phyloP scores from a whole-genome alignment of 768 basidiomycete genomes.

The Leccinum subgranulosum region DNA sequence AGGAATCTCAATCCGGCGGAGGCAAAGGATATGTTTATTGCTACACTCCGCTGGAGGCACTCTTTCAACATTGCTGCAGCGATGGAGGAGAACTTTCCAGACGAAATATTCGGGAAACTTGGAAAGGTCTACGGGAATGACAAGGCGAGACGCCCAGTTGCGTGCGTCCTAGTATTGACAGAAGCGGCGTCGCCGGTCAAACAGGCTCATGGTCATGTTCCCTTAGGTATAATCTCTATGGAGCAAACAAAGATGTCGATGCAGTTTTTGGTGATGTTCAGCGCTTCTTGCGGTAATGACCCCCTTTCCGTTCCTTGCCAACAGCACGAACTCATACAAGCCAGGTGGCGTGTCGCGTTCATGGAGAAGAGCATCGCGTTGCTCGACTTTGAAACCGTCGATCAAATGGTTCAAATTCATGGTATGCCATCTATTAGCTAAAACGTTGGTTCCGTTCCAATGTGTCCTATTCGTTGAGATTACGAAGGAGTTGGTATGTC shows the following conservation, averaged over 20 bases:
- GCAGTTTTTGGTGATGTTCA: conserved; percentile 75
- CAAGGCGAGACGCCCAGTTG: conserved; percentile 65
- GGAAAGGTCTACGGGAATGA: conserved; percentile 69
- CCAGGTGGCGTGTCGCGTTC: conserved; percentile 74
- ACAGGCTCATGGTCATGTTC: not conserved
- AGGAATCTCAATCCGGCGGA: conserved; percentile 53
- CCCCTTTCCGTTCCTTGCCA: not conserved
- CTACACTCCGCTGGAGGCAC: conserved; percentile 69
- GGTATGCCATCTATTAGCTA: conserved; percentile 36
- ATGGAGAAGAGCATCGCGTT: conserved; percentile 65
- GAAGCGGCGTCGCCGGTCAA: not conserved
- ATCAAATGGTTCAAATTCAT: conserved; percentile 73
- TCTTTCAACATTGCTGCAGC: conserved; percentile 61
- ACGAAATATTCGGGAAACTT: conserved; percentile 60
- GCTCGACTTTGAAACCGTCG: conserved; percentile 71
- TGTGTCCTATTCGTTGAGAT: conserved; percentile 39
- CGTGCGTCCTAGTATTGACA: conserved; percentile 41
- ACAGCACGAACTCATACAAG: conserved; percentile 3
- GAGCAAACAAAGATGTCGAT: conserved; percentile 61
- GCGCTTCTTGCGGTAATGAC: conserved; percentile 65
- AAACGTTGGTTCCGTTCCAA: not conserved
- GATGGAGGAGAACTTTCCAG: conserved; percentile 57
- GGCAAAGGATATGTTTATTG: conserved; percentile 63
- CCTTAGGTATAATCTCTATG: conserved; percentile 75
- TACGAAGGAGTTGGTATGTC: conserved; percentile 70